Evolutionary conservation across 2,329 filamentous ascomycete genomes (phyloP).

Genomic region (Lachnellula hyalina): DNA sequence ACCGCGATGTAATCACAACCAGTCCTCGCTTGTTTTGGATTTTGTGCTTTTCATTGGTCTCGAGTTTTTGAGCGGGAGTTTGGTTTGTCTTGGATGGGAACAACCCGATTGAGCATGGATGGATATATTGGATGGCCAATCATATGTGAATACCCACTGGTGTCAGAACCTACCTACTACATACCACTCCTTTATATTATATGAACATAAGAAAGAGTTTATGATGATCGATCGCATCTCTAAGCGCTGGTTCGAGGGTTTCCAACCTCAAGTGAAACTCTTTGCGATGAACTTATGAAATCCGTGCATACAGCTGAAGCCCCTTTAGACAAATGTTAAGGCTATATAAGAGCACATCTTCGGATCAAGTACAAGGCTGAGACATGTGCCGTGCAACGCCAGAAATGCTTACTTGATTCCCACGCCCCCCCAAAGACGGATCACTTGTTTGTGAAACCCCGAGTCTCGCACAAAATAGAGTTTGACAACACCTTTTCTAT

Average conservation of each 20-base stretch:
- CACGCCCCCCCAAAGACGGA: no score
- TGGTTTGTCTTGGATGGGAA: neutral
- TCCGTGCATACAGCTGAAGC: neutral
- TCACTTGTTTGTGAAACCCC: no score
- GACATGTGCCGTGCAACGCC: neutral
- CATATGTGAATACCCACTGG: neutral
- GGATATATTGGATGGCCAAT: neutral
- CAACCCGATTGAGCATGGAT: neutral
- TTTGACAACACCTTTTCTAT: no score
- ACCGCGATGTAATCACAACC: slow-evolving; percentile 11
- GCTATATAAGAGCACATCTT: neutral
- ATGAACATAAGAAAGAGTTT: neutral
- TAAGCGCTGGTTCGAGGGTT: neutral
- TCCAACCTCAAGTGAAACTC: no score
- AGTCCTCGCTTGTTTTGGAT: neutral
- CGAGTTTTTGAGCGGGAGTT: slow-evolving; percentile 5
- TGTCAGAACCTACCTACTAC: neutral
- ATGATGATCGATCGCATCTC: neutral
- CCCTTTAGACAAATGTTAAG: neutral
- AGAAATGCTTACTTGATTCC: neutral
- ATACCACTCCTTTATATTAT: neutral
- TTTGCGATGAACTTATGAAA: no score
- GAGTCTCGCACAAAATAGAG: no score
- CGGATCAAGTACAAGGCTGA: neutral
- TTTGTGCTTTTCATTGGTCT: neutral